phyloP scores from a whole-genome alignment of 352 stramenopile genomes.

The Phytophthora citrophthora region DNA sequence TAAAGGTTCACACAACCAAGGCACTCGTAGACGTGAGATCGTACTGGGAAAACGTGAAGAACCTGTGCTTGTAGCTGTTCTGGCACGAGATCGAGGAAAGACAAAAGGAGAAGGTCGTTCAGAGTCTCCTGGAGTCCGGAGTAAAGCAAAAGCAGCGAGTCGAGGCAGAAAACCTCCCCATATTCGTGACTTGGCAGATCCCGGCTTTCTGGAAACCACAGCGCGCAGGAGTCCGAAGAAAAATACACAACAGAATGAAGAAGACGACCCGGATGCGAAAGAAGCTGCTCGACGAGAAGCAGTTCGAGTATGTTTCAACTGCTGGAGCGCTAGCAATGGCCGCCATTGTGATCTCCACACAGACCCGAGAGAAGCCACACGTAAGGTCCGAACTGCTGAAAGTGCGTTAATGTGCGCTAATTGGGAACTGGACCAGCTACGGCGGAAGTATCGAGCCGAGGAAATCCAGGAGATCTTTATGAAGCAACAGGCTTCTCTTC shows the following conservation, averaged over 20 bases:
- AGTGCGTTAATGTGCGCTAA: slow-evolving; percentile 92
- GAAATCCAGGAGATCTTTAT: slow-evolving; percentile 95
- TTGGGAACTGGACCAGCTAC: slow-evolving; percentile 90
- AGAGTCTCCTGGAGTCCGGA: slow-evolving; percentile 17
- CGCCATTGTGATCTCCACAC: slow-evolving; percentile 78
- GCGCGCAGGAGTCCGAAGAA: slow-evolving; percentile 6
- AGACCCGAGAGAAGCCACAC: slow-evolving; percentile 50
- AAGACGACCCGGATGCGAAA: slow-evolving; percentile 15
- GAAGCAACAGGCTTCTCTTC: slow-evolving; percentile 85
- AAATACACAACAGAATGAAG: slow-evolving; percentile 8
- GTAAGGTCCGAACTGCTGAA: slow-evolving; percentile 60
- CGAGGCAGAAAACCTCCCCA: slow-evolving; percentile 41
- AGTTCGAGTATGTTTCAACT: slow-evolving; percentile 89
- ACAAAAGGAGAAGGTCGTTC: slow-evolving; percentile 1
- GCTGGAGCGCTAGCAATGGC: slow-evolving; percentile 91
- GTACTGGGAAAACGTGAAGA: slow-evolving; percentile 68
- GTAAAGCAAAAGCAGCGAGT: slow-evolving; percentile 25
- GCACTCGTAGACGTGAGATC: slow-evolving; percentile 48
- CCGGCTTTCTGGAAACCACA: slow-evolving; percentile 65
- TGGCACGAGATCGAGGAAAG: slow-evolving; percentile 42
- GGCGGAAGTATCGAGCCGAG: slow-evolving; percentile 86
- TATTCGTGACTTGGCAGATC: slow-evolving; percentile 81
- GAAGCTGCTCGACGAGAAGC: slow-evolving; percentile 25
- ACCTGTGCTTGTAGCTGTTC: slow-evolving; percentile 65
- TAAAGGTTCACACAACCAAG: slow-evolving; percentile 19